Evolutionary conservation across 2,329 filamentous ascomycete genomes (phyloP).

Genomic region (Claviceps digitariae): DNA sequence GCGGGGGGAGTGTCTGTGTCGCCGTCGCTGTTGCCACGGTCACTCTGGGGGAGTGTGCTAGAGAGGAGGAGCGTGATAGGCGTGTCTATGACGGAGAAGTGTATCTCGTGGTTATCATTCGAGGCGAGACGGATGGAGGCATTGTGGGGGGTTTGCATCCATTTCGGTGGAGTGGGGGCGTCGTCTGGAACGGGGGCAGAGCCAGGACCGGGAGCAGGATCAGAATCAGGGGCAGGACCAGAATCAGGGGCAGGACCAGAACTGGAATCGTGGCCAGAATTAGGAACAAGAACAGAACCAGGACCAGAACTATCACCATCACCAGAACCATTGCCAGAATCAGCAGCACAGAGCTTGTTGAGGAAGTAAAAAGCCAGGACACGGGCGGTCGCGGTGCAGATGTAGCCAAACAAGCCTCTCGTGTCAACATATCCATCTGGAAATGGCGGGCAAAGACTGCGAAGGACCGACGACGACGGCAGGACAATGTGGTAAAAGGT

Average conservation of each 20-base stretch:
- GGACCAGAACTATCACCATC: no score
- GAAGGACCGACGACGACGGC: conserved; percentile 22
- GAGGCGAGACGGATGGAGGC: conserved; percentile 16
- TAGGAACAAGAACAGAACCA: no score
- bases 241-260: no score
- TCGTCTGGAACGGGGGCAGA: neutral
- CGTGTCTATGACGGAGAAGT: conserved; percentile 17
- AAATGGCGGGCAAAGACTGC: conserved; percentile 28
- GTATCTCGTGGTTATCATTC: conserved; percentile 17
- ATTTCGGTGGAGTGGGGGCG: conserved; percentile 7
- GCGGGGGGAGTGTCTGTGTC: conserved; percentile 7
- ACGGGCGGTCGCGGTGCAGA: conserved; percentile 29
- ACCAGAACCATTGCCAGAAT: no score
- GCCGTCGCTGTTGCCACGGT: neutral
- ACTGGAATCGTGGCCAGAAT: no score
- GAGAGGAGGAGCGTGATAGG: conserved; percentile 11
- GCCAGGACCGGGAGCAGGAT: no score
- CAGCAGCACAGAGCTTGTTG: conserved; percentile 9
- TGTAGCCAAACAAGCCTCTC: conserved; percentile 30
- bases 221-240: no score
- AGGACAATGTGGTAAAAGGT: conserved; percentile 32
- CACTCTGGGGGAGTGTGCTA: neutral
- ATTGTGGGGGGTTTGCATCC: conserved; percentile 19
- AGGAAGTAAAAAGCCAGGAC: conserved; percentile 25
- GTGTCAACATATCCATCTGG: conserved; percentile 31